These are phyloP conservation scores for Trametes coccinea DNA, from an alignment of 768 basidiomycete genomes.

Conservation along the genomic window DNA sequence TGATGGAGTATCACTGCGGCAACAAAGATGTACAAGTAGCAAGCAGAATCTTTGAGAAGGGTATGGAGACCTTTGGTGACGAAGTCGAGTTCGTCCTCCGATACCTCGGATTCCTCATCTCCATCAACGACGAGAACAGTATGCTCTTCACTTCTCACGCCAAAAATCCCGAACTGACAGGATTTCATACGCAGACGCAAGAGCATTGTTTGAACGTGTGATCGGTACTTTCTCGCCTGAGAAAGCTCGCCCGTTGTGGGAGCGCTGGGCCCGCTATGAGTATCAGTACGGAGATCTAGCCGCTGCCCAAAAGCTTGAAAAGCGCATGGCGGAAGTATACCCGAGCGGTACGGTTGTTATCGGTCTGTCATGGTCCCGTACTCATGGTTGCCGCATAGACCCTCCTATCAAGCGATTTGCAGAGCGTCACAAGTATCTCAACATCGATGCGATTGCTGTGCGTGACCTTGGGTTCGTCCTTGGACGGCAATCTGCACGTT, in stretches of 20 bases:
- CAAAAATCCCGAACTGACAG: conserved; percentile 11
- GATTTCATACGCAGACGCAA: conserved; percentile 65
- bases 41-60: conserved; percentile 91
- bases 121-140: conserved; percentile 96
- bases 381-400: conserved; percentile 48
- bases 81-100: conserved; percentile 85
- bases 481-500: conserved; percentile 24
- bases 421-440: conserved; percentile 78
- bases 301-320: conserved; percentile 85
- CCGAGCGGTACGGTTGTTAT: conserved; percentile 60
- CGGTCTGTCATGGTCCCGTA: neutral
- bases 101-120: conserved; percentile 91
- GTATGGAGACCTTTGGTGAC: conserved; percentile 78
- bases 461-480: conserved; percentile 84
- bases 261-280: conserved; percentile 93
- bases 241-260: conserved; percentile 86
- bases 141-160: conserved; percentile 34
- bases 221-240: conserved; percentile 77
- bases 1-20: conserved; percentile 88
- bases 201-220: conserved; percentile 91
- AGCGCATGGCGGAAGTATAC: conserved; percentile 85
- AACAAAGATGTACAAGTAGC: conserved; percentile 79
- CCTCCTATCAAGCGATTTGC: conserved; percentile 90
- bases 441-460: conserved; percentile 84
- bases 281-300: conserved; percentile 94